Conservation (phyloP, 805 yeast genomes). For the Saccharomyces kudriavzevii region DNA sequence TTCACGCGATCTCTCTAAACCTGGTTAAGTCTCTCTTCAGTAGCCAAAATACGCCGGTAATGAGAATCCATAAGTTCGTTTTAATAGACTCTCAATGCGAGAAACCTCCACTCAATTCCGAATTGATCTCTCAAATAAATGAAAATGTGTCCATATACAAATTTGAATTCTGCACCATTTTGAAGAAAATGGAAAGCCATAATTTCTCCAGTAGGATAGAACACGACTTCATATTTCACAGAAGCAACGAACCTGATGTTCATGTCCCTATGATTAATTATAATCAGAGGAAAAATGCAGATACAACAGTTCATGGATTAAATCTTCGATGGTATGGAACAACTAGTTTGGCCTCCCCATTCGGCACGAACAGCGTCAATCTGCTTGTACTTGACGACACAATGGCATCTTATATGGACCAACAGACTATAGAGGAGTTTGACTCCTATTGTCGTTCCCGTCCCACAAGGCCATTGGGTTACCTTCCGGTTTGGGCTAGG, state of each 20-base stretch:
- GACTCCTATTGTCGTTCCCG: constrained; percentile 5
- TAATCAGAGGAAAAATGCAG: constrained; percentile 28
- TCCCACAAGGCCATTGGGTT: constrained; percentile 15
- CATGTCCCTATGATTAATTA: constrained; percentile 26
- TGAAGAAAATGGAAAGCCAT: constrained; percentile 15
- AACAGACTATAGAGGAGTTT: constrained; percentile 10
- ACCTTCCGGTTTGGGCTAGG: constrained; percentile 26
- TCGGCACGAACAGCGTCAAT: constrained; percentile 31
- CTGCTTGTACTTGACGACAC: constrained; percentile 30
- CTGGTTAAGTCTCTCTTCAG: constrained; percentile 27
- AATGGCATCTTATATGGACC: constrained; percentile 27
- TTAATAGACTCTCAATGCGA: constrained; percentile 9
- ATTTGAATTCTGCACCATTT: constrained; percentile 30
- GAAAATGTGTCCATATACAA: constrained; percentile 15
- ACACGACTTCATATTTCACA: constrained; percentile 28
- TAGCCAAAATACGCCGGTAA: constrained; percentile 19
- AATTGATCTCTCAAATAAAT: constrained; percentile 5
- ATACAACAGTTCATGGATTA: constrained; percentile 25
- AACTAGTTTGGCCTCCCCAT: constrained; percentile 30
- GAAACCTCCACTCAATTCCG: constrained; percentile 9
- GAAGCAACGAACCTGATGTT: constrained; percentile 16
- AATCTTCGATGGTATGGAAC: constrained; percentile 36
- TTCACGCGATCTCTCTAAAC: constrained; percentile 28
- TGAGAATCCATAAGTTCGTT: constrained; percentile 27
- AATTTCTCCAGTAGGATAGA: constrained; percentile 20